Conservation (phyloP, 768 basidiomycete species). For the Naganishia kalamii region DNA sequence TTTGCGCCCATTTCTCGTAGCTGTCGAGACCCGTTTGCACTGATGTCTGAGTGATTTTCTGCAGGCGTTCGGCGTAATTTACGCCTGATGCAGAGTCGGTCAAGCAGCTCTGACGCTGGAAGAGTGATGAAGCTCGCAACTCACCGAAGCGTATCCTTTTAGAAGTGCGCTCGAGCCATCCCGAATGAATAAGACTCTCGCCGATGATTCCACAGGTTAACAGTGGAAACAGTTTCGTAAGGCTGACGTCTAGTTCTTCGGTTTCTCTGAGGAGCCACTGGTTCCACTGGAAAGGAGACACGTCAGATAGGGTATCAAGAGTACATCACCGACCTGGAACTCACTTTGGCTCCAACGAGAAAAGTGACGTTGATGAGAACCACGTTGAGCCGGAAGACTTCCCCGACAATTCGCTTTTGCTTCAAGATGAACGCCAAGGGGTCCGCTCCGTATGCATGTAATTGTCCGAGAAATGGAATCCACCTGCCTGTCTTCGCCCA, state of each 20-base stretch:
- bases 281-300: conserved; percentile 2
- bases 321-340: not conserved
- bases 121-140: not conserved
- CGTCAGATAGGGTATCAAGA: not conserved
- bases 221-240: too few relatives aligned
- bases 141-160: not conserved
- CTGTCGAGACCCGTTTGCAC: not conserved
- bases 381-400: conserved; percentile 14
- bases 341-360: conserved; percentile 5
- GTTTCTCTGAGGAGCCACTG: conserved; percentile 3
- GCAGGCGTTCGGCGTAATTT: not conserved
- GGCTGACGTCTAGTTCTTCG: conserved; percentile 10
- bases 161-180: conserved; percentile 4
- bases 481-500: conserved; percentile 4
- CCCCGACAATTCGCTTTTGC: not conserved
- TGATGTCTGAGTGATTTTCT: not conserved
- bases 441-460: conserved; percentile 1
- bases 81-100: not conserved
- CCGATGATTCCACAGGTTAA: too few relatives aligned
- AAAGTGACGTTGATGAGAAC: conserved; percentile 13
- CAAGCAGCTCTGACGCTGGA: not conserved
- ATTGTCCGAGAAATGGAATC: conserved; percentile 11
- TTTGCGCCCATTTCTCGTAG: not conserved
- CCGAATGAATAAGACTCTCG: too few relatives aligned
- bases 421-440: conserved; percentile 9